A percentile compares a stretch with the other conserved stretches of the same genome.
These are phyloP conservation scores for Globisporangium uncinulatum DNA, from an alignment of 352 stramenopile genomes.

Conservation along the genomic window DNA sequence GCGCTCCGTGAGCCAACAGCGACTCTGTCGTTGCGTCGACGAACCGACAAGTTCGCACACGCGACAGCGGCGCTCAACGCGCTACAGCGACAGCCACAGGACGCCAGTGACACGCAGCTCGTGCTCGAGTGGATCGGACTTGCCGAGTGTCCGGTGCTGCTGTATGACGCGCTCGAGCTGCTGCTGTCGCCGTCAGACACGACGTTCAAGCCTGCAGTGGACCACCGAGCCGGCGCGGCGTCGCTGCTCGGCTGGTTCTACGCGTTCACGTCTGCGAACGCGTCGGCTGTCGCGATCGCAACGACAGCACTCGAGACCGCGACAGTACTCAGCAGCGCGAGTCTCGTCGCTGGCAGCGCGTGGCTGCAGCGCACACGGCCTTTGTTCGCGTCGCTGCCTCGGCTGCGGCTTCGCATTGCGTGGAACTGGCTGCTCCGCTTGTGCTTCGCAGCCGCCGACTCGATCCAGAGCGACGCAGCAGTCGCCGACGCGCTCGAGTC, in stretches of 20 bases:
- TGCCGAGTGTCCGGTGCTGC: slow-evolving; percentile 9
- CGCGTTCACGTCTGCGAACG: slow-evolving; percentile 12
- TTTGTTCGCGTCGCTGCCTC: slow-evolving; percentile 22
- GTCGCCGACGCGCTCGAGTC: slow-evolving; percentile 36
- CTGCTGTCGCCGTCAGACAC: slow-evolving; percentile 5
- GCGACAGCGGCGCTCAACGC: not conserved
- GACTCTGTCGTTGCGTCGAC: no score
- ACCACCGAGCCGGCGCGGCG: slow-evolving; percentile 6
- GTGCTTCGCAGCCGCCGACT: not conserved
- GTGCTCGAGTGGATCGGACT: slow-evolving; percentile 18
- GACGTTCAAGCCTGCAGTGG: not conserved
- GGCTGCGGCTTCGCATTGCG: slow-evolving; percentile 34
- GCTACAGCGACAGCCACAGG: not conserved
- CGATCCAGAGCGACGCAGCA: slow-evolving; percentile 1
- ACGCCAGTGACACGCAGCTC: not conserved
- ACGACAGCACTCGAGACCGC: slow-evolving; percentile 17
- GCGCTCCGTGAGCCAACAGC: not conserved
- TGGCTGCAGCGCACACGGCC: slow-evolving; percentile 43
- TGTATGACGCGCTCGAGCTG: slow-evolving; percentile 18
- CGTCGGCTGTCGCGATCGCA: slow-evolving; percentile 14
- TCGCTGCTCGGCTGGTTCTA: slow-evolving; percentile 50
- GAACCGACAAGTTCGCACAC: not conserved
- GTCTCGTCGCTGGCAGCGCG: slow-evolving; percentile 16
- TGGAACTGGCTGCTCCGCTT: slow-evolving; percentile 59
- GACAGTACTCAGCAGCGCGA: slow-evolving; percentile 13